Conservation (phyloP, 345 rosid species). For the Theobroma cacao region DNA sequence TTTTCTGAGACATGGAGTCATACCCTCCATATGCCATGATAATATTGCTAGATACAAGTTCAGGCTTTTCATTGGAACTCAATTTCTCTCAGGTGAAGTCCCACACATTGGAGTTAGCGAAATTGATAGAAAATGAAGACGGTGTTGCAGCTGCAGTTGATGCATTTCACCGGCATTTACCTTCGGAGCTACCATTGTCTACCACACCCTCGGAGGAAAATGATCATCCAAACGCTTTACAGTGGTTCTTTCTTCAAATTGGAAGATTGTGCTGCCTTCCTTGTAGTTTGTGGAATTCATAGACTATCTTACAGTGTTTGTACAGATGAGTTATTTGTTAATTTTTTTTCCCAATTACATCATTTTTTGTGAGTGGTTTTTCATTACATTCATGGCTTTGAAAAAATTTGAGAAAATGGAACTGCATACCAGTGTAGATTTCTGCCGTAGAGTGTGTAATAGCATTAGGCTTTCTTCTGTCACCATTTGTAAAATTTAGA, state of each 20-base stretch:
- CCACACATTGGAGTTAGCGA: slow-evolving; percentile 64
- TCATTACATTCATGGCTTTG: slow-evolving; percentile 40
- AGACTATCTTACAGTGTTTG: slow-evolving; percentile 13
- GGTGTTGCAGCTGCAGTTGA: slow-evolving; percentile 91
- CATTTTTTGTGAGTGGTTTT: slow-evolving; percentile 27
- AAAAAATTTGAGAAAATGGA: neutral
- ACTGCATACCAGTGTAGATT: neutral
- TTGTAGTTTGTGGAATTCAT: slow-evolving; percentile 35
- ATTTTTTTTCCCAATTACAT: slow-evolving; percentile 8
- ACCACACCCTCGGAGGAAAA: slow-evolving; percentile 38
- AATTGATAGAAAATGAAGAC: slow-evolving; percentile 82
- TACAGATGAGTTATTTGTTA: slow-evolving; percentile 15
- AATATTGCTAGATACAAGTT: neutral
- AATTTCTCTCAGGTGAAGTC: slow-evolving; percentile 59
- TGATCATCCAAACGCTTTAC: slow-evolving; percentile 49
- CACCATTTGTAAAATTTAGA: slow-evolving; percentile 12
- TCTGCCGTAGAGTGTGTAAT: neutral
- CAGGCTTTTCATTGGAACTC: neutral
- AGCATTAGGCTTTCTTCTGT: neutral
- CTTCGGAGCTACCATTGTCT: slow-evolving; percentile 60
- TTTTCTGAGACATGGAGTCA: neutral
- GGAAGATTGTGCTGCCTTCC: slow-evolving; percentile 65
- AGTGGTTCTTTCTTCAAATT: slow-evolving; percentile 61
- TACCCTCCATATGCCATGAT: neutral
- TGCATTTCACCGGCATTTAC: slow-evolving; percentile 89